Evolutionary conservation across 2,329 filamentous ascomycete species (phyloP), one percentile per base, ranked within the genome.

Genomic region (Endothia cerciana): DNA sequence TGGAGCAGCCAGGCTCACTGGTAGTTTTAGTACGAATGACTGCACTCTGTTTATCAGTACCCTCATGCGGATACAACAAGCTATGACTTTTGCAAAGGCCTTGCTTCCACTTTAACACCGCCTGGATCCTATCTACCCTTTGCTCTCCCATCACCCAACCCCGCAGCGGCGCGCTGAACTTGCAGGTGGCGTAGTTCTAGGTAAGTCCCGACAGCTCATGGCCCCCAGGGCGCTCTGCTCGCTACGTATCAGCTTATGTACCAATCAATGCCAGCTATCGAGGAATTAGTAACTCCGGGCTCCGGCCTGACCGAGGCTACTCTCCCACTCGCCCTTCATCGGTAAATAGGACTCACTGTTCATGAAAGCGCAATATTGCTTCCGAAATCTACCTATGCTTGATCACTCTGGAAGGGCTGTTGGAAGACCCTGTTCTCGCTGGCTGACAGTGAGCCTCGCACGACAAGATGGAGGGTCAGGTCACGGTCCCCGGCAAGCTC

Each of bases 401-500:
- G 1, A 1, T 36, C 10, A 36, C 33, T 36, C 10, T 10, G 33
- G 33, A 36, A 36, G 6, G 10, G 33, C 33, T 36, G 33, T 1
- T 1, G 33, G 33, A 36, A n/a, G 2, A 36, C 4, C 33, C 4
- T 36, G 4, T 36, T 36, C 10, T 36, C 33, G 33, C 33, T 1
- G 33, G 33, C 33, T 10, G 6, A 19, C 15, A 6, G 7, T 4
- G 41, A 51, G 11, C 10, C 11, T 19, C 13, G 28, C 13, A 22
- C 51, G 15, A 28, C 38, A 60, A 40, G 15, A 68, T 68, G 66
- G 63, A 65, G 13, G 43, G 11, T n/a, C 59, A 63, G 30, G 49
- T 60, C 11, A 38, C 72, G 62, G 72, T 81, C 62, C 87, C 86
- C 5, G 80, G 85, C 65, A 90, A 90, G 80, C 83, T 91, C 63